Percentiles rank a stretch among this genome's conserved stretches.
Conservation (phyloP, 805 yeast species). For the Kazachstania taianensis region DNA sequence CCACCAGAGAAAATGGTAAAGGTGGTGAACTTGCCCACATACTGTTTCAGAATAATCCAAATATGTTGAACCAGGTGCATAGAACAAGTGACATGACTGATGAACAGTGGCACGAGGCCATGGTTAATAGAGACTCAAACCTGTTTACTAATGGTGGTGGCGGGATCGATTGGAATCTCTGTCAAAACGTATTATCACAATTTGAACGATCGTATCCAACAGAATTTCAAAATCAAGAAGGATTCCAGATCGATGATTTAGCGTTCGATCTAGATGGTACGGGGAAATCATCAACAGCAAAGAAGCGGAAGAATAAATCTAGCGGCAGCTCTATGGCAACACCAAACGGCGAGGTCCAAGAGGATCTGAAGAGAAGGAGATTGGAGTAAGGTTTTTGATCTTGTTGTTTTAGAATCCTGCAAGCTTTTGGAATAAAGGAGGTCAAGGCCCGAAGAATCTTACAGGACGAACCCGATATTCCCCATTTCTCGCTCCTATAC, state of each 20-base stretch:
- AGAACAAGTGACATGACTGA: conserved; percentile 20
- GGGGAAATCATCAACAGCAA: conserved; percentile 16
- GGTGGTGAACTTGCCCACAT: conserved; percentile 29
- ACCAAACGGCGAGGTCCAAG: conserved; percentile 26
- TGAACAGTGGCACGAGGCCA: conserved; percentile 18
- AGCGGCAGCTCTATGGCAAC: conserved; percentile 30
- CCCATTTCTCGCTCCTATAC: neutral
- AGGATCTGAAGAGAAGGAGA: conserved; percentile 27
- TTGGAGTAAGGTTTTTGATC: too few relatives aligned
- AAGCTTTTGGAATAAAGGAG: too few relatives aligned
- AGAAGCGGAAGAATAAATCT: conserved; percentile 25
- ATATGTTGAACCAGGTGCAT: conserved; percentile 23
- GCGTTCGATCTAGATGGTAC: conserved; percentile 31
- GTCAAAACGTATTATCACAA: conserved; percentile 23
- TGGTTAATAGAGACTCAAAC: conserved; percentile 20
- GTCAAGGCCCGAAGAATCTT: too few relatives aligned
- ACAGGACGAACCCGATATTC: too few relatives aligned
- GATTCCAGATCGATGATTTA: conserved; percentile 27
- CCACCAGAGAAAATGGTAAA: conserved; percentile 34
- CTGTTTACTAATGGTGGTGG: conserved; percentile 15
- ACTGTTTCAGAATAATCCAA: conserved; percentile 27
- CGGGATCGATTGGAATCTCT: conserved; percentile 25
- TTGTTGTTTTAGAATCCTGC: too few relatives aligned
- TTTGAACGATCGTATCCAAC: conserved; percentile 27
- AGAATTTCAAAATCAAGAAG: conserved; percentile 24